A percentile compares a stretch with the other conserved stretches of the same genome.
phyloP scores from a whole-genome alignment of 805 yeast genomes.

The Lipomyces starkeyi region DNA sequence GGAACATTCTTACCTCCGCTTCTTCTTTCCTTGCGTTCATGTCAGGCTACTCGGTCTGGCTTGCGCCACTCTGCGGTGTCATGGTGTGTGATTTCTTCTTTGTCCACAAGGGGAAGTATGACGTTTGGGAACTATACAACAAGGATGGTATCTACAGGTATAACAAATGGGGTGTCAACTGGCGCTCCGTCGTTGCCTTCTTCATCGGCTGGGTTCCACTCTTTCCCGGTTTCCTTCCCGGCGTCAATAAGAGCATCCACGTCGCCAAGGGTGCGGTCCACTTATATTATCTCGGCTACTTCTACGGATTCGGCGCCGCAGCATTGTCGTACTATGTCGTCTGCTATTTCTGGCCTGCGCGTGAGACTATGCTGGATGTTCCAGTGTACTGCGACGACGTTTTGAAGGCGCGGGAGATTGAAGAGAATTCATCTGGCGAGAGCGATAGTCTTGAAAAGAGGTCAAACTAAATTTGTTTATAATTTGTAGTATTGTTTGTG shows the following conservation, averaged over 20 bases:
- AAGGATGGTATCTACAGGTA: slow-evolving; percentile 52
- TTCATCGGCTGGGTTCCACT: slow-evolving; percentile 41
- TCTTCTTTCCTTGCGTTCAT: slow-evolving; percentile 79
- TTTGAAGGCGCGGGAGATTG: slow-evolving; percentile 22
- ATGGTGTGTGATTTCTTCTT: slow-evolving; percentile 52
- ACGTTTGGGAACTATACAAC: slow-evolving; percentile 52
- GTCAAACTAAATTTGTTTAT: neutral
- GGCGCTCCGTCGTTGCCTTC: slow-evolving; percentile 52
- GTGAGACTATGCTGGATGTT: slow-evolving; percentile 31
- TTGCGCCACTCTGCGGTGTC: slow-evolving; percentile 83
- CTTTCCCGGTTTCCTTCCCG: slow-evolving; percentile 36
- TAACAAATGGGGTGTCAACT: slow-evolving; percentile 51
- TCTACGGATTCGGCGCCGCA: slow-evolving; percentile 38
- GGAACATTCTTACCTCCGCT: slow-evolving; percentile 75
- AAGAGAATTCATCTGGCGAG: slow-evolving; percentile 8
- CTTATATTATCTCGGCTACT: slow-evolving; percentile 39
- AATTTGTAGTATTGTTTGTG: neutral
- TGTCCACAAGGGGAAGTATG: slow-evolving; percentile 51
- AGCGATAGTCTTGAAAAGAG: neutral
- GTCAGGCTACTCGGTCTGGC: slow-evolving; percentile 80
- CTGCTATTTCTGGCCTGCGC: slow-evolving; percentile 27
- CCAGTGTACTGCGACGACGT: slow-evolving; percentile 26
- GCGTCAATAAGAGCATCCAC: slow-evolving; percentile 18
- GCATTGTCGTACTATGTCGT: slow-evolving; percentile 26
- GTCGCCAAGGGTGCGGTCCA: slow-evolving; percentile 22